Evolutionary conservation across 352 stramenopile genomes (phyloP), one percentile per base, ranked within the genome.

Genomic region (Phytophthora cajani): DNA sequence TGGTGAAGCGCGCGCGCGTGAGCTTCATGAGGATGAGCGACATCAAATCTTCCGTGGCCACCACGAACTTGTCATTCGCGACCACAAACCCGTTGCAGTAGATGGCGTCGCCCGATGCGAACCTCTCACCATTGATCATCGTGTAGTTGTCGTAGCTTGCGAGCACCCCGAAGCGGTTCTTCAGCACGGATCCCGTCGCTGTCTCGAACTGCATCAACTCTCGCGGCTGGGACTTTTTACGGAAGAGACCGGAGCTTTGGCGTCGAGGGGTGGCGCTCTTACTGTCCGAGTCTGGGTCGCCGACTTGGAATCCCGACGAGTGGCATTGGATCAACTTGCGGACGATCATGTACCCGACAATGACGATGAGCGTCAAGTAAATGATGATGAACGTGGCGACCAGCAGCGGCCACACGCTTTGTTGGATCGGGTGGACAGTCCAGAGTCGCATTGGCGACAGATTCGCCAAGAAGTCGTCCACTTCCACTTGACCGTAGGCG

Each of bases 51-150:
- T 77, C 71, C 1, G 77, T 81, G 1, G 56, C 62, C n/a, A 90
- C 71, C n/a, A 88, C 65, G 33, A 78, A 87, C 59, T 83, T 85
- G 50, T 74, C 66, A 61, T 85, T 83, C 11, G 74, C 79, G 53
- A 89, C 77, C 12, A 91, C 75, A 52, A 78, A 91, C 1, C 81
- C 84, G 54, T 79, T 87, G 67, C 81, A 80, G 68, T 87, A 90
- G 47, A 91, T 84, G 2, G 78, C 81, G 14, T 88, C 81, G 0
- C 50, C 71, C n/a, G 71, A 75, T 5, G 71, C 42, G 19, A 72
- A 75, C 21, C 66, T 46, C 4, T 56, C 50, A 8, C 61, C 66
- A 12, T 65, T 65, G 42, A 80, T 75, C 23, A 74, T 74, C 21
- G 76, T 61, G 65, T 72, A 87, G 44, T 77, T 90, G 5, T 83